Percentiles rank a stretch among this genome's conserved stretches.
Conservation (phyloP, 176 grass and related monocot genomes). For the Oryza punctata region DNA sequence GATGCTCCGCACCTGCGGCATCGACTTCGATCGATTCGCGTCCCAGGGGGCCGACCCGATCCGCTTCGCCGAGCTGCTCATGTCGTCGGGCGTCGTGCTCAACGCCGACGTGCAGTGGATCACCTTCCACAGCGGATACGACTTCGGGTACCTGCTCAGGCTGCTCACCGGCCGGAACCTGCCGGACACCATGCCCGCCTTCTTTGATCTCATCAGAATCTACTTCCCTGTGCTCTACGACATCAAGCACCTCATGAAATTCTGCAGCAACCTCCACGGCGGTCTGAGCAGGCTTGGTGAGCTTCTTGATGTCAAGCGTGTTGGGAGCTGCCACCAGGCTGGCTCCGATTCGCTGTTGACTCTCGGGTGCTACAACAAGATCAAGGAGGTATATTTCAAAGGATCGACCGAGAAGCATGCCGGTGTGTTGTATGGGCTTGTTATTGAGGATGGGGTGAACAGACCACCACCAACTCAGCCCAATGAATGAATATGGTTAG, state of each 20-base stretch:
- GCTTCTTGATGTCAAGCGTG: slow-evolving; percentile 46
- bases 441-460: slow-evolving; percentile 49
- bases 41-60: slow-evolving; percentile 48
- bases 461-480: slow-evolving; percentile 20
- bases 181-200: slow-evolving; percentile 51
- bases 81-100: slow-evolving; percentile 73
- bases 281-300: slow-evolving; percentile 73
- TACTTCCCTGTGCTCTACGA: slow-evolving; percentile 79
- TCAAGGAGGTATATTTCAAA: slow-evolving; percentile 52
- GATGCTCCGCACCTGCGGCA: slow-evolving; percentile 56
- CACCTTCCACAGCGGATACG: slow-evolving; percentile 79
- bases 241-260: slow-evolving; percentile 83
- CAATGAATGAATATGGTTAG: slow-evolving; percentile 48
- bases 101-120: slow-evolving; percentile 59
- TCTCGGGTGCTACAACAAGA: slow-evolving; percentile 48
- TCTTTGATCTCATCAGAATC: slow-evolving; percentile 47
- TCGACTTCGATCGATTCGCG: slow-evolving; percentile 63
- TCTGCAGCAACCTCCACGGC: slow-evolving; percentile 56
- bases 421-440: slow-evolving; percentile 77
- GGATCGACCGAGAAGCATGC: slow-evolving; percentile 51
- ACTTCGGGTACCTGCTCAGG: slow-evolving; percentile 84
- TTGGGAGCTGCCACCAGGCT: slow-evolving; percentile 73
- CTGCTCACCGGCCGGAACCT: slow-evolving; percentile 53
- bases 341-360: slow-evolving; percentile 71
- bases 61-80: slow-evolving; percentile 73